Percentiles rank a stretch among this genome's conserved stretches.
These are phyloP conservation scores for Peronospora tabacina DNA, from an alignment of 352 stramenopile species.

Conservation along the genomic window DNA sequence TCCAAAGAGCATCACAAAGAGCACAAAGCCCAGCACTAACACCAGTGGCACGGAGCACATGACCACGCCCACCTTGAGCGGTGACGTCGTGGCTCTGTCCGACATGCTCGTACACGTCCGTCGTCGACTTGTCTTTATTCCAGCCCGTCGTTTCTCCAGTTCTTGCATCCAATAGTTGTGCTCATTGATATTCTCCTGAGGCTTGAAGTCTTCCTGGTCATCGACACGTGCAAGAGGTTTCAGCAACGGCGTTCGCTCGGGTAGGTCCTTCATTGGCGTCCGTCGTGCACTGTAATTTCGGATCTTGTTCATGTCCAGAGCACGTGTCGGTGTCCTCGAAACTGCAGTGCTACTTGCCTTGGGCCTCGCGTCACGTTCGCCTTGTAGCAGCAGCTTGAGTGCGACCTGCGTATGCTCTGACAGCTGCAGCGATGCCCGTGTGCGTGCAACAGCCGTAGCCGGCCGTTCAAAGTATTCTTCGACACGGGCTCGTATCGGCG, in stretches of 20 bases:
- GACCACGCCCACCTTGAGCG: slow-evolving; percentile 47
- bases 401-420: slow-evolving; percentile 23
- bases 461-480: slow-evolving; percentile 29
- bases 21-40: slow-evolving; percentile 46
- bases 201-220: slow-evolving; percentile 26
- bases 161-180: slow-evolving; percentile 77
- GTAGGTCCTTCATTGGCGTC: slow-evolving; percentile 28
- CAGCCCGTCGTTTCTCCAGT: slow-evolving; percentile 43
- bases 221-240: slow-evolving; percentile 21
- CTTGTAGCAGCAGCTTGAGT: slow-evolving; percentile 32
- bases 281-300: slow-evolving; percentile 10
- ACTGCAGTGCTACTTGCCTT: background rate
- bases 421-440: slow-evolving; percentile 21
- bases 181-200: slow-evolving; percentile 32
- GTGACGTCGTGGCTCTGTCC: slow-evolving; percentile 36
- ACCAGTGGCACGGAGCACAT: slow-evolving; percentile 68
- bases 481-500: slow-evolving; percentile 24
- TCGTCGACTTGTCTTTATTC: slow-evolving; percentile 26
- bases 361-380: slow-evolving; percentile 8
- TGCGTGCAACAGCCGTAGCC: slow-evolving; percentile 21
- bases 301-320: slow-evolving; percentile 22
- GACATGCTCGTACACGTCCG: slow-evolving; percentile 34
- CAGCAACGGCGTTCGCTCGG: slow-evolving; percentile 27
- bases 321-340: background rate
- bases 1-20: slow-evolving; percentile 47